These are phyloP conservation scores for Monosporascus sp. DNA, from an alignment of 2,329 filamentous ascomycete genomes.

Conservation along the genomic window DNA sequence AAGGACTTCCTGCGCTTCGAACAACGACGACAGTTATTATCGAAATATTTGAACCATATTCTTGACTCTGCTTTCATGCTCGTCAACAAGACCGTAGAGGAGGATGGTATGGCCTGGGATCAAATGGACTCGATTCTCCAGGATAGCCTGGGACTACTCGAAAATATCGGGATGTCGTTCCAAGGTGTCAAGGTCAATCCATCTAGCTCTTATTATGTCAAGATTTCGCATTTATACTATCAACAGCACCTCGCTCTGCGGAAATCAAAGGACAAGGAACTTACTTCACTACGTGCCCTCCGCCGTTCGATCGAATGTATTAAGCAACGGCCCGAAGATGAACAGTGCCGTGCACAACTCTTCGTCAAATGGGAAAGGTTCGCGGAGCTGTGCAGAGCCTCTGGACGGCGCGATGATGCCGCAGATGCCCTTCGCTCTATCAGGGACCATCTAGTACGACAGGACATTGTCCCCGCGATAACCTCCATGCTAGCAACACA, in stretches of 20 bases:
- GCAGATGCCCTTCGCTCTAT: conserved; percentile 54
- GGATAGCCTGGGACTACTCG: conserved; percentile 50
- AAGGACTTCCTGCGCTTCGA: conserved; percentile 59
- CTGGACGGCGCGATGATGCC: conserved; percentile 51
- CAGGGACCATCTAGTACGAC: conserved; percentile 55
- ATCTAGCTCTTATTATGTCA: conserved; percentile 49
- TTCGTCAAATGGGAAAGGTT: conserved; percentile 61
- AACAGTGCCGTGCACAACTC: conserved; percentile 56
- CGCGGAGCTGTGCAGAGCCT: conserved; percentile 52
- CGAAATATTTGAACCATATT: conserved; percentile 47
- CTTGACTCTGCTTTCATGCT: conserved; percentile 58
- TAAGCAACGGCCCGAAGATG: conserved; percentile 44
- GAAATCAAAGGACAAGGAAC: conserved; percentile 39
- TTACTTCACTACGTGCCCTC: conserved; percentile 49
- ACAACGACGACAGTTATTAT: conserved; percentile 49
- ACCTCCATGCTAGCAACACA: conserved; percentile 41
- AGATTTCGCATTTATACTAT: conserved; percentile 68
- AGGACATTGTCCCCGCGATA: conserved; percentile 52
- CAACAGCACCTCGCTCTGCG: conserved; percentile 50
- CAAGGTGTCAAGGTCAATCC: conserved; percentile 22
- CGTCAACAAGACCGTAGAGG: conserved; percentile 46
- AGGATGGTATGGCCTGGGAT: conserved; percentile 46
- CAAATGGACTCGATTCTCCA: conserved; percentile 51
- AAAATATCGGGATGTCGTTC: conserved; percentile 42
- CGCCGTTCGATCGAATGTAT: conserved; percentile 60